These are phyloP conservation scores for Apiospora saccharicola DNA, from an alignment of 2,329 filamentous ascomycete species.

Conservation along the genomic window DNA sequence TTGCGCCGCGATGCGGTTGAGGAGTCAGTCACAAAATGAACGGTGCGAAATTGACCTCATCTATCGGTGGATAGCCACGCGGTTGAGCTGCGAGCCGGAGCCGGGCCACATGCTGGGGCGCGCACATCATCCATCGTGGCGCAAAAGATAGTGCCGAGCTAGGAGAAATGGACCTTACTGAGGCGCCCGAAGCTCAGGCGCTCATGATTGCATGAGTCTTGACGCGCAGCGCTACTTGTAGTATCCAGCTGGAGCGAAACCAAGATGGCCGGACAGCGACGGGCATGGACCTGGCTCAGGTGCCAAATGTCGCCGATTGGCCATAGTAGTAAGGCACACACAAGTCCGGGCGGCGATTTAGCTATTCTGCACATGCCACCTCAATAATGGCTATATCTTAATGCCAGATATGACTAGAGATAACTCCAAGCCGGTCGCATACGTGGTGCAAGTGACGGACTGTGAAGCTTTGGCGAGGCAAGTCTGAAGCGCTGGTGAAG, in stretches of 20 bases:
- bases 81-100: neutral
- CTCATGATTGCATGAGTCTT: neutral
- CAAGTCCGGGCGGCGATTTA: neutral
- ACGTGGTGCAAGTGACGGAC: neutral
- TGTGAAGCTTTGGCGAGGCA: slow-evolving; percentile 11
- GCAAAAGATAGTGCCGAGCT: slow-evolving; percentile 1
- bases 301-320: neutral
- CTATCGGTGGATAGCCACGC: neutral
- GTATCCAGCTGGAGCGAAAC: neutral
- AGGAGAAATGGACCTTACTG: neutral
- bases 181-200: neutral
- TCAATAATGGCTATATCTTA: neutral
- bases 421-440: neutral
- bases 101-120: neutral
- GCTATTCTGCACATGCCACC: neutral
- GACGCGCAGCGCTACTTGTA: neutral
- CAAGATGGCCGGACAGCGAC: neutral
- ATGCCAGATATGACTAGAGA: neutral
- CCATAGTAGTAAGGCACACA: neutral
- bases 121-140: neutral
- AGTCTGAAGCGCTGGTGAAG: slow-evolving; percentile 17
- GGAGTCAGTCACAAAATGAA: neutral
- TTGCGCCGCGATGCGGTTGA: neutral
- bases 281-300: neutral
- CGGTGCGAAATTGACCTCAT: neutral